A percentile compares a stretch with the other conserved stretches of the same genome.
Evolutionary conservation across 2,329 filamentous ascomycete genomes (phyloP).

Genomic region (Pseudopithomyces chartarum): DNA sequence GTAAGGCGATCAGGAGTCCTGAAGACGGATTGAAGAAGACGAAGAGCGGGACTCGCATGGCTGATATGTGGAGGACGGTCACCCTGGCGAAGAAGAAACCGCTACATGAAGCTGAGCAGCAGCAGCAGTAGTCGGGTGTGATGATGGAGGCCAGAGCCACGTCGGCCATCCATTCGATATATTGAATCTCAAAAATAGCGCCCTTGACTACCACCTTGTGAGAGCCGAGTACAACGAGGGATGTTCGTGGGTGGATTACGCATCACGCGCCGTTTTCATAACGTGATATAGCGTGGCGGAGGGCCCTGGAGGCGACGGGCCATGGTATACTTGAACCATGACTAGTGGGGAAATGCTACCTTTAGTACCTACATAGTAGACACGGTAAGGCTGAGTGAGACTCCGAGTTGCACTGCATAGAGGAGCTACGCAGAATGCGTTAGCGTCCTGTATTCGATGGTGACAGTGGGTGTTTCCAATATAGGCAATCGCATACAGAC

Average conservation of each 20-base stretch:
- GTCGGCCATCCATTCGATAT: neutral
- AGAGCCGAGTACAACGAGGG: neutral
- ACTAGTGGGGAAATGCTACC: neutral
- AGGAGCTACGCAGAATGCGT: slow-evolving; percentile 18
- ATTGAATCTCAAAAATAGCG: slow-evolving; percentile 2
- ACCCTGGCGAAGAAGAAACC: slow-evolving; percentile 1
- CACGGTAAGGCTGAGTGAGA: slow-evolving; percentile 16
- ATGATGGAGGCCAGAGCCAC: neutral
- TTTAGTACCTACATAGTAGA: slow-evolving; percentile 2
- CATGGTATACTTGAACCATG: neutral
- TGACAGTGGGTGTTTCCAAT: slow-evolving; percentile 13
- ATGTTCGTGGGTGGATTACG: neutral
- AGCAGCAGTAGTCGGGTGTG: neutral
- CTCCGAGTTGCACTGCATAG: slow-evolving; percentile 9
- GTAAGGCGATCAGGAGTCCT: neutral
- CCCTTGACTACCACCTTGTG: neutral
- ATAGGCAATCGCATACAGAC: slow-evolving; percentile 17
- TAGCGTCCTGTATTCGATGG: slow-evolving; percentile 22
- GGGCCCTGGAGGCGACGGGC: neutral
- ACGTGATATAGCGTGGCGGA: neutral
- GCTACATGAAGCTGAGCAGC: neutral
- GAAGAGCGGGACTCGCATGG: neutral
- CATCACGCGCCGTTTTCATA: neutral
- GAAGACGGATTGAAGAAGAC: slow-evolving; percentile 4
- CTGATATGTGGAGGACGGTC: slow-evolving; percentile 6